These are phyloP conservation scores for Boechera divaricarpa DNA, from an alignment of 345 rosid genomes.

Conservation along the genomic window DNA sequence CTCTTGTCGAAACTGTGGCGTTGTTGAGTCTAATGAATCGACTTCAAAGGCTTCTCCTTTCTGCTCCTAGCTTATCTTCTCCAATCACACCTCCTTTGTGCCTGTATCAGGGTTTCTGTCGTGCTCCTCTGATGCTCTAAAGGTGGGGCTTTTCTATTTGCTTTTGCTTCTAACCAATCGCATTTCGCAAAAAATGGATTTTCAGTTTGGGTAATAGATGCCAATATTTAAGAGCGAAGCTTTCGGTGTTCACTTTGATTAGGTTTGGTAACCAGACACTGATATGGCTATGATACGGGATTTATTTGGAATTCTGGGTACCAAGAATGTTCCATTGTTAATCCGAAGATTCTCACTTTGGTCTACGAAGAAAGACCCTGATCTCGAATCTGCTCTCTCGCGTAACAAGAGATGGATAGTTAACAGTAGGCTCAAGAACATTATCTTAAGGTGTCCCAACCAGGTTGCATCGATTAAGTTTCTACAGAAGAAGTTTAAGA, in stretches of 20 bases:
- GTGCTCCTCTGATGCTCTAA: background rate
- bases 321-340: slow-evolving; percentile 26
- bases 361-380: slow-evolving; percentile 91
- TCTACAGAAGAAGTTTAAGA: slow-evolving; percentile 91
- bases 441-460: slow-evolving; percentile 73
- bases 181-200: background rate
- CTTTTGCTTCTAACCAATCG: slow-evolving; percentile 1
- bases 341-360: slow-evolving; percentile 75
- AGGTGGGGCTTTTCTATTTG: background rate
- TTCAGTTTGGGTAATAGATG: background rate
- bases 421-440: slow-evolving; percentile 87
- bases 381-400: slow-evolving; percentile 81
- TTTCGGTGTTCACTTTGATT: slow-evolving; percentile 1
- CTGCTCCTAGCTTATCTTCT: background rate
- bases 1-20: slow-evolving; percentile 1
- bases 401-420: slow-evolving; percentile 88
- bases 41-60: slow-evolving; percentile 17
- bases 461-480: slow-evolving; percentile 60
- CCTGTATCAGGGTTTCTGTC: background rate
- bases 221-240: background rate
- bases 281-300: slow-evolving; percentile 23
- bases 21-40: slow-evolving; percentile 1
- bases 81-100: background rate
- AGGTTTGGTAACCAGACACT: slow-evolving; percentile 17
- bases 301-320: slow-evolving; percentile 12